A percentile compares a stretch with the other conserved stretches of the same genome.
Conservation (phyloP, 305 asterid genomes). For the Fraxinus latifolia region DNA sequence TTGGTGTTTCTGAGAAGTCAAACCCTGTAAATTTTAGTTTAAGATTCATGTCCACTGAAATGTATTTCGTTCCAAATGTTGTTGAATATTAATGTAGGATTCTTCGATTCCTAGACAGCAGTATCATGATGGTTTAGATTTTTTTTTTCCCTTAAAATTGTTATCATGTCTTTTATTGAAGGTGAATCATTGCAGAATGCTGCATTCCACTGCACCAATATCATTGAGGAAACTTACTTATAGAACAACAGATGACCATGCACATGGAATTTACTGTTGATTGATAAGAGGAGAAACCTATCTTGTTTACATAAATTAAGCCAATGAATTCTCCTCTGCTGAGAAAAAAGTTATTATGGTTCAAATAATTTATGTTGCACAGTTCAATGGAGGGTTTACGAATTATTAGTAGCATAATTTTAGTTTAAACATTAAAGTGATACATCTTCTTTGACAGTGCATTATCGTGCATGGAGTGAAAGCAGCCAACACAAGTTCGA, state of each 20-base stretch:
- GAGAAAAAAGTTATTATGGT: background rate
- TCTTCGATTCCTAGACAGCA: constrained; percentile 1
- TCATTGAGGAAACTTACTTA: background rate
- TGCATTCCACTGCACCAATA: constrained; percentile 2
- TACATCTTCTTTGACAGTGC: constrained; percentile 45
- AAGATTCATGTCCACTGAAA: background rate
- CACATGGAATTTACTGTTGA: constrained; percentile 2
- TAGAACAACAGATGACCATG: background rate
- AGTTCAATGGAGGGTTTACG: constrained; percentile 5
- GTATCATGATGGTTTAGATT: background rate
- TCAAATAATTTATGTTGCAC: background rate
- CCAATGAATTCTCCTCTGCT: constrained; percentile 10
- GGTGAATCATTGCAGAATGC: constrained; percentile 1
- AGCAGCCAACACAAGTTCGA: constrained; percentile 86
- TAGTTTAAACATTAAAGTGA: background rate
- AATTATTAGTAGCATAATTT: background rate
- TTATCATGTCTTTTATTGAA: background rate
- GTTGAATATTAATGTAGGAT: background rate
- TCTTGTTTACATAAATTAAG: background rate
- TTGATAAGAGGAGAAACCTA: background rate
- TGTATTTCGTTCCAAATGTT: background rate
- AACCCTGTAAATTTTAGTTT: background rate
- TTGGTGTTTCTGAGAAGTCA: background rate
- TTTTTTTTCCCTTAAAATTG: background rate
- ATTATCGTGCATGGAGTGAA: constrained; percentile 92